Conservation (phyloP, 2,329 filamentous ascomycete genomes). For the Leptographium radiaticola region DNA sequence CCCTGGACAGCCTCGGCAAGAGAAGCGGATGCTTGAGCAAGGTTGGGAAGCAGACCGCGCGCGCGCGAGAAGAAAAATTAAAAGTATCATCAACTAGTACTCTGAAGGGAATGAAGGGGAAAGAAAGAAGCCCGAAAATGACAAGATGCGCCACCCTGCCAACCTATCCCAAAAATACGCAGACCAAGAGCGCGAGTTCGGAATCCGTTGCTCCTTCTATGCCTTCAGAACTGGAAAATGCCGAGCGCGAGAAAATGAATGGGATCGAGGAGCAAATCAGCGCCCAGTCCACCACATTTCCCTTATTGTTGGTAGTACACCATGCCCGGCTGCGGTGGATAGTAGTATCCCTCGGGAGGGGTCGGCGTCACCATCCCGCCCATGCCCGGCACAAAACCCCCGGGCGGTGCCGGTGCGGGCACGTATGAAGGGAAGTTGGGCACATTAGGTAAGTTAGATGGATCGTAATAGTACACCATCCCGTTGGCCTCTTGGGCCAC, state of each 20-base stretch:
- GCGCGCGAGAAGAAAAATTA: not conserved
- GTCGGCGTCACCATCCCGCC: constrained; percentile 58
- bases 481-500: constrained; percentile 85
- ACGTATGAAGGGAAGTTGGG: constrained; percentile 31
- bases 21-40: not conserved
- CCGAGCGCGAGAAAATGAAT: not conserved
- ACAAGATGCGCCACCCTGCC: not conserved
- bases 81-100: constrained; percentile 1
- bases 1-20: not conserved
- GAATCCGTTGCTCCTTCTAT: not conserved
- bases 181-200: constrained; percentile 7
- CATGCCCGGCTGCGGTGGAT: constrained; percentile 43
- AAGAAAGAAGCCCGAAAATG: not conserved
- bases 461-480: constrained; percentile 90
- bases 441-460: constrained; percentile 53
- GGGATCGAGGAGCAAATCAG: not conserved
- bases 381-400: constrained; percentile 42
- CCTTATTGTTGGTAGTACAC: constrained; percentile 45
- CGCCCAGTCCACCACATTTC: not conserved
- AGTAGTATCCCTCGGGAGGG: constrained; percentile 55
- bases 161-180: not conserved
- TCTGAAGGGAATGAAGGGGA: not conserved
- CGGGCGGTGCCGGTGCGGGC: constrained; percentile 23
- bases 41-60: not conserved
- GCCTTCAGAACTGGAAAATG: not conserved